Evolutionary conservation across 2,329 filamentous ascomycete genomes (phyloP), one percentile per base, ranked within the genome.

Genomic region (Blastomyces parvus): DNA sequence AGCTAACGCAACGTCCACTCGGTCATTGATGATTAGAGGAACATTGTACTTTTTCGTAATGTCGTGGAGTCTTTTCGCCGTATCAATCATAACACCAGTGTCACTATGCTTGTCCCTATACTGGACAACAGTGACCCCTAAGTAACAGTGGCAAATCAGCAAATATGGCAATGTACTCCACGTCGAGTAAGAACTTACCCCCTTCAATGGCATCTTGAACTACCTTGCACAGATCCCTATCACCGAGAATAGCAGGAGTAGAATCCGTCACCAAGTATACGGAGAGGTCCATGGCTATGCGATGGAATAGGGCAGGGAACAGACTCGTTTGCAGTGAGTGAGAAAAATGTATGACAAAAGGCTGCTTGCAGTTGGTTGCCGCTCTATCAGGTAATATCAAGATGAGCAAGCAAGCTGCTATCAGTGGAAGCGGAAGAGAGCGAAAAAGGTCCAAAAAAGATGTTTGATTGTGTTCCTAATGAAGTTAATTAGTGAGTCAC

Each of bases 221-320:
- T 0, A 96, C 87, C 11, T 83, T 69, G 64, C 84, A 83, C 46
- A 97, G 81, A 73, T 91, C 83, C 69, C 83, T 84, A 66, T 82
- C 78, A 62, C 89, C 89, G 53, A 97, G 85, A 68, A 96, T 91
- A 42, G 86, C 85, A 17, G 88, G 84, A n/a, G 91, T 96, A 60
- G 91, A 94, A 81, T 97, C 92, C 5, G 92, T 97, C 69, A 97
- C 92, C 64, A 97, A 83, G 74, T 97, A 97, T 48, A 97, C 80
- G 59, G 88, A 87, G 74, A 95, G 92, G 76, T 96, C 86, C 57
- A 88, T 69, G 62, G 70, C 63, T 71, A 76, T 78, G 64, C 46
- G 60, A 64, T 50, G 27, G 36, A 17, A 38, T 38, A 40, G 9
- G 30, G 27, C 27, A n/a, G 1, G 22, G 17, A 17, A 17, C 8